Percentiles rank a stretch among this genome's conserved stretches.
These are phyloP conservation scores for Crithidia brevicula DNA, from an alignment of 208 protist genomes.

Conservation along the genomic window DNA sequence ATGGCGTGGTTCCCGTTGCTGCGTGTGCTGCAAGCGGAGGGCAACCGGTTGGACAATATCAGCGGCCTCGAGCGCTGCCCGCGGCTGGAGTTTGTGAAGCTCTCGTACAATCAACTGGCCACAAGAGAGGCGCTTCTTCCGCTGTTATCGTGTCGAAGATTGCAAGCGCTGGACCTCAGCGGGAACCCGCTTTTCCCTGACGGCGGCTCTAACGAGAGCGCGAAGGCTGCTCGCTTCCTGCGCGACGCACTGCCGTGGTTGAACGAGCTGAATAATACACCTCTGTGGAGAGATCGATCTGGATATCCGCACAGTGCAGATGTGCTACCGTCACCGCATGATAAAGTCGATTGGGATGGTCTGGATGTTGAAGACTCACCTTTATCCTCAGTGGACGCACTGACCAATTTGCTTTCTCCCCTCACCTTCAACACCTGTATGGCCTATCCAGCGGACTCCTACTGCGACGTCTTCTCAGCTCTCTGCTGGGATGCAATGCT, in stretches of 20 bases:
- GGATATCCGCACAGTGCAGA: no score
- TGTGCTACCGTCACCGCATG: no score
- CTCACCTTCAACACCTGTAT: neutral
- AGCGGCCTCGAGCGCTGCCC: slow-evolving; percentile 59
- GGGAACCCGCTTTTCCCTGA: slow-evolving; percentile 59
- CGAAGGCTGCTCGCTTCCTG: neutral
- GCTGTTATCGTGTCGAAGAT: slow-evolving; percentile 44
- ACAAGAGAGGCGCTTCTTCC: slow-evolving; percentile 39
- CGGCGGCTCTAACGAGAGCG: neutral
- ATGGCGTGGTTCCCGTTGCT: slow-evolving; percentile 74
- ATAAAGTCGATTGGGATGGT: no score
- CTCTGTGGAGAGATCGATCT: no score
- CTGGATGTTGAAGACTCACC: no score
- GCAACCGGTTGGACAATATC: slow-evolving; percentile 66
- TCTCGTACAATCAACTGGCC: slow-evolving; percentile 69
- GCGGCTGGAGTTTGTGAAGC: slow-evolving; percentile 56
- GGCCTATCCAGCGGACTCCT: neutral
- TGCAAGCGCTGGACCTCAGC: slow-evolving; percentile 53
- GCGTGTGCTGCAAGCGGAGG: slow-evolving; percentile 72
- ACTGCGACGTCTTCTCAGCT: slow-evolving; percentile 22
- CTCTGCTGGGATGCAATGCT: slow-evolving; percentile 28
- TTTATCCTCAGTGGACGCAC: no score
- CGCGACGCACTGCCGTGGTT: slow-evolving; percentile 26
- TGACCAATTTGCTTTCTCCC: neutral
- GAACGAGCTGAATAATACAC: slow-evolving; percentile 46